Percentiles rank a stretch among this genome's conserved stretches.
These are phyloP conservation scores for Huntiella abstrusa DNA, from an alignment of 2,329 filamentous ascomycete genomes.

Conservation along the genomic window DNA sequence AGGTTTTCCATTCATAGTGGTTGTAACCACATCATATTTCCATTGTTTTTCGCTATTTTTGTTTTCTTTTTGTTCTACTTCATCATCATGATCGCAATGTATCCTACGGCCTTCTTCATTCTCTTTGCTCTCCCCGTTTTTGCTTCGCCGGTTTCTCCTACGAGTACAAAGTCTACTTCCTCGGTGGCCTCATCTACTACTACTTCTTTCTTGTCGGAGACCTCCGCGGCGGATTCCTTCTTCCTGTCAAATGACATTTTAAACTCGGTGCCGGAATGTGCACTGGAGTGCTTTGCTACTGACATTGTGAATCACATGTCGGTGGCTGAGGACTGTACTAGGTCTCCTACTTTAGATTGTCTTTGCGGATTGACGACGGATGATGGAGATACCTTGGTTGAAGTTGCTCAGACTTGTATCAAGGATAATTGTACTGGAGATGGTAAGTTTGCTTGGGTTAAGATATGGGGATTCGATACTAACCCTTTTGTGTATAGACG, in stretches of 20 bases:
- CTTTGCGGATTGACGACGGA: conserved; percentile 6
- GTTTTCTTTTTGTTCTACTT: too few species aligned
- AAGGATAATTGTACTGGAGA: conserved; percentile 1
- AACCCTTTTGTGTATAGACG: conserved; percentile 1
- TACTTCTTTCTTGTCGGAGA: background rate
- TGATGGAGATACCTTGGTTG: background rate
- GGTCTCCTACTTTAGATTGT: conserved; percentile 4
- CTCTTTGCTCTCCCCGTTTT: too few species aligned
- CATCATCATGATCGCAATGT: too few species aligned
- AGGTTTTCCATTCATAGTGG: too few species aligned
- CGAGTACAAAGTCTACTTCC: too few species aligned
- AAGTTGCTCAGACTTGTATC: conserved; percentile 7
- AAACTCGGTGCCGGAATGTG: conserved; percentile 5
- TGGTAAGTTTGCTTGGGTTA: too few species aligned
- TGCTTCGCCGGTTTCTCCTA: too few species aligned
- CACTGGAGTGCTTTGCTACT: background rate
- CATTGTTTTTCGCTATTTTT: too few species aligned
- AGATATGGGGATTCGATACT: background rate
- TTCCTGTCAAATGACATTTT: conserved; percentile 3
- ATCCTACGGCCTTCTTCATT: too few species aligned
- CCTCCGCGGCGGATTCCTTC: conserved; percentile 1
- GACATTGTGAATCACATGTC: conserved; percentile 4
- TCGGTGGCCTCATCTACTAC: background rate
- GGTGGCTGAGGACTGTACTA: background rate
- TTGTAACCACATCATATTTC: too few species aligned